Evolutionary conservation across 2,329 filamentous ascomycete genomes (phyloP).

Genomic region (Rachicladosporium sp.): DNA sequence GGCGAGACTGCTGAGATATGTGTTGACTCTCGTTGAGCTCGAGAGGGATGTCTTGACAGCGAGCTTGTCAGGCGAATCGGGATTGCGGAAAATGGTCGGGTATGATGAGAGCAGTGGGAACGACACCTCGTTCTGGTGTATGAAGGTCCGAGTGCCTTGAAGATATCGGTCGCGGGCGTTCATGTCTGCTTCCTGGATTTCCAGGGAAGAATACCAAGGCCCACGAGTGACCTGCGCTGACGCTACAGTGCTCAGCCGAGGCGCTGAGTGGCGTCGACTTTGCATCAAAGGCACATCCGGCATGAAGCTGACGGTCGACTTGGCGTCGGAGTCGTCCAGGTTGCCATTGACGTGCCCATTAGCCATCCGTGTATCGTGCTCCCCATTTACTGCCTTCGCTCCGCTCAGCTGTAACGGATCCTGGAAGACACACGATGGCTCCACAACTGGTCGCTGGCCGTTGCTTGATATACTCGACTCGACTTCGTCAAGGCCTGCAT

Average conservation of each 20-base stretch:
- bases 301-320: slow-evolving; percentile 15
- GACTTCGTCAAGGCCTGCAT: slow-evolving; percentile 48
- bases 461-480: slow-evolving; percentile 58
- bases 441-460: slow-evolving; percentile 68
- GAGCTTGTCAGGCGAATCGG: slow-evolving; percentile 26
- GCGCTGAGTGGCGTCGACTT: slow-evolving; percentile 7
- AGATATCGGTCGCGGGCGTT: slow-evolving; percentile 17
- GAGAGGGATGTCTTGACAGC: slow-evolving; percentile 46
- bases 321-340: slow-evolving; percentile 1
- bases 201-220: slow-evolving; percentile 23
- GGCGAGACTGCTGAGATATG: slow-evolving; percentile 49
- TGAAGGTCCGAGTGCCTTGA: slow-evolving; percentile 17
- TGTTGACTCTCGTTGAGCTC: slow-evolving; percentile 61
- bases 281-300: slow-evolving; percentile 10
- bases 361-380: slow-evolving; percentile 20
- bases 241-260: slow-evolving; percentile 28
- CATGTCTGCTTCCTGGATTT: slow-evolving; percentile 19
- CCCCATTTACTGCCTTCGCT: slow-evolving; percentile 14
- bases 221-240: slow-evolving; percentile 24
- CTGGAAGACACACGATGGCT: slow-evolving; percentile 55
- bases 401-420: slow-evolving; percentile 22
- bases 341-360: slow-evolving; percentile 19
- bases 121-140: slow-evolving; percentile 38
- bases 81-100: slow-evolving; percentile 56
- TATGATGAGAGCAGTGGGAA: slow-evolving; percentile 79